phyloP scores from a whole-genome alignment of 495 filamentous ascomycete genomes.

The Tuber calosporum region DNA sequence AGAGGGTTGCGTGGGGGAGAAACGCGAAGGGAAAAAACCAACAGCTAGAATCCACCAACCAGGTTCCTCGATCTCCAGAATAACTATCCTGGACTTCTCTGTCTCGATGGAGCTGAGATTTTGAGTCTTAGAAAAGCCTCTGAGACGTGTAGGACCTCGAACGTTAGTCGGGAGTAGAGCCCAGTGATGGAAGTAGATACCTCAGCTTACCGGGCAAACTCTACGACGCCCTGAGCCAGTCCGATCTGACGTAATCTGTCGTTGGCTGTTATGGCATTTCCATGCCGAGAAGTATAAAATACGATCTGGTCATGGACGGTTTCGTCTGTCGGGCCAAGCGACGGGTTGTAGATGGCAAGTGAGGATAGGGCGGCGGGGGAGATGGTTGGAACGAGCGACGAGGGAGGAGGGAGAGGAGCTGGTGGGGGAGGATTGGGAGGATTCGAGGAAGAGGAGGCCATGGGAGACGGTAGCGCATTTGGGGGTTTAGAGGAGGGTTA shows the following conservation, averaged over 20 bases:
- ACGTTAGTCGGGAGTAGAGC: conserved; percentile 18
- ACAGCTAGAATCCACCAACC: conserved; percentile 96
- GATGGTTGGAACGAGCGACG: conserved; percentile 42
- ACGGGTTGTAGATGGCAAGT: conserved; percentile 89
- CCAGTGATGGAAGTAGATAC: background rate
- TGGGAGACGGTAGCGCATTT: conserved; percentile 45
- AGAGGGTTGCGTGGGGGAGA: conserved; percentile 51
- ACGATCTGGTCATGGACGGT: conserved; percentile 84
- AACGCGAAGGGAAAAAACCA: conserved; percentile 48
- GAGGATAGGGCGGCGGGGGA: conserved; percentile 81
- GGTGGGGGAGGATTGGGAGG: conserved; percentile 31
- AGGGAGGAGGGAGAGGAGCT: conserved; percentile 34
- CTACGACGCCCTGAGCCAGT: conserved; percentile 95
- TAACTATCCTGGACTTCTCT: conserved; percentile 71
- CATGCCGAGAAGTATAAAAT: conserved; percentile 68
- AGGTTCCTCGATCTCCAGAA: conserved; percentile 70
- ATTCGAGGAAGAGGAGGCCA: conserved; percentile 37
- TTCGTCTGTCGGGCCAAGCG: conserved; percentile 78
- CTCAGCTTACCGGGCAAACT: conserved; percentile 63
- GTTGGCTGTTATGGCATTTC: conserved; percentile 51
- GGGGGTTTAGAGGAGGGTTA: conserved; percentile 39
- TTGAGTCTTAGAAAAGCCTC: conserved; percentile 69
- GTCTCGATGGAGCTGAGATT: conserved; percentile 83
- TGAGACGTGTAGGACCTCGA: conserved; percentile 34
- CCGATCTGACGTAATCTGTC: conserved; percentile 84